A percentile compares a stretch with the other conserved stretches of the same genome.
Evolutionary conservation across 2,329 filamentous ascomycete species (phyloP).

Genomic region (Cercospora sp.): DNA sequence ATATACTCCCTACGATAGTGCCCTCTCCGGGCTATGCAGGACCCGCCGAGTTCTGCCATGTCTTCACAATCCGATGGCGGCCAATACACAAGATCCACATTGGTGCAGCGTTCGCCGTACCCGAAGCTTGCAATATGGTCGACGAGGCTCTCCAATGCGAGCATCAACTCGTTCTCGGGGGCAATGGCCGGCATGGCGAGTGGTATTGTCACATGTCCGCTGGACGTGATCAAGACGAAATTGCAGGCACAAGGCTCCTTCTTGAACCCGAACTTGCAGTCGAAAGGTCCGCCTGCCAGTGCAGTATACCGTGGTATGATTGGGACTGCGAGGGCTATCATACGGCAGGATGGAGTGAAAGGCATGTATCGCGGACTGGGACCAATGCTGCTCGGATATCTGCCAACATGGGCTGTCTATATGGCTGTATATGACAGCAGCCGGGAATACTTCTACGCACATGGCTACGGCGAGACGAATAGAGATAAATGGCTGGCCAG

Average conservation of each 20-base stretch:
- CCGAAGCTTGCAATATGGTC: slow-evolving; percentile 44
- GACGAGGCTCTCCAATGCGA: slow-evolving; percentile 54
- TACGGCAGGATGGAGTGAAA: slow-evolving; percentile 80
- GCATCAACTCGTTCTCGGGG: slow-evolving; percentile 80
- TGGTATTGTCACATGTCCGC: slow-evolving; percentile 90
- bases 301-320: slow-evolving; percentile 79
- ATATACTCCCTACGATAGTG: slow-evolving; percentile 32
- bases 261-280: slow-evolving; percentile 42
- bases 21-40: slow-evolving; percentile 35
- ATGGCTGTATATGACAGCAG: slow-evolving; percentile 94
- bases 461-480: slow-evolving; percentile 39
- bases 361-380: slow-evolving; percentile 93
- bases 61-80: slow-evolving; percentile 35
- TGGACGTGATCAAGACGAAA: slow-evolving; percentile 99
- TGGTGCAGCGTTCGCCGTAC: slow-evolving; percentile 32
- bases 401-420: slow-evolving; percentile 98
- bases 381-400: slow-evolving; percentile 90
- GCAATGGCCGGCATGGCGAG: slow-evolving; percentile 89
- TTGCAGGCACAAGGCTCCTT: slow-evolving; percentile 93
- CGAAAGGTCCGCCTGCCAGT: slow-evolving; percentile 45
- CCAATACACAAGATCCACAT: slow-evolving; percentile 18
- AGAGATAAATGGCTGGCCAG: slow-evolving; percentile 74
- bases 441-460: slow-evolving; percentile 69
- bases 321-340: slow-evolving; percentile 83
- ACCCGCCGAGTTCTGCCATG: slow-evolving; percentile 33